Conservation (phyloP, 257 asterid species). For the Orobanche coerulescens region DNA sequence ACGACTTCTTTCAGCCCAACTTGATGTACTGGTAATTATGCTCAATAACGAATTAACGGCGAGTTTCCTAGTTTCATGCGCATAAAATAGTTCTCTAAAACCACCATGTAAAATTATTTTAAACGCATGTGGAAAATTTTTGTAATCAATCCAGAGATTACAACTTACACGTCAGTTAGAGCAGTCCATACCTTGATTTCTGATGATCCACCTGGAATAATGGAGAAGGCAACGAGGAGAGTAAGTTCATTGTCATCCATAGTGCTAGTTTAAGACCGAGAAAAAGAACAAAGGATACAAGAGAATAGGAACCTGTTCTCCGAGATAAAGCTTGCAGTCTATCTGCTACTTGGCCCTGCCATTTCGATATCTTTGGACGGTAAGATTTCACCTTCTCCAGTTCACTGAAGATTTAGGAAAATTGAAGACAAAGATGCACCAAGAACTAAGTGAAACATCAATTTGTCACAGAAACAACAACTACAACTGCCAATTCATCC, state of each 20-base stretch:
- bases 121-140: slow-evolving; percentile 3
- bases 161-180: slow-evolving; percentile 46
- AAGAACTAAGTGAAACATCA: slow-evolving; percentile 12
- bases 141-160: slow-evolving; percentile 16
- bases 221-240: slow-evolving; percentile 18
- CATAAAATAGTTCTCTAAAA: slow-evolving; percentile 18
- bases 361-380: slow-evolving; percentile 65
- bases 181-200: slow-evolving; percentile 75
- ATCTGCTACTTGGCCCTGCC: slow-evolving; percentile 86
- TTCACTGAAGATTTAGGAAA: slow-evolving; percentile 47
- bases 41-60: neutral
- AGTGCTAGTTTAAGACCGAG: slow-evolving; percentile 3
- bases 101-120: slow-evolving; percentile 11
- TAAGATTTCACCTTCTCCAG: slow-evolving; percentile 82
- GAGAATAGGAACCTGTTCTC: slow-evolving; percentile 54
- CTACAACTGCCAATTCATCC: slow-evolving; percentile 6
- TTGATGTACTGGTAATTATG: slow-evolving; percentile 4
- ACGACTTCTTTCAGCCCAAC: slow-evolving; percentile 19
- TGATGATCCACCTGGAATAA: slow-evolving; percentile 47
- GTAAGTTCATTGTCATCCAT: slow-evolving; percentile 5
- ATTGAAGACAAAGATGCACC: slow-evolving; percentile 19
- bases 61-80: slow-evolving; percentile 20
- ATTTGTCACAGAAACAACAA: slow-evolving; percentile 5
- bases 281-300: neutral
- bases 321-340: slow-evolving; percentile 59